Conservation (phyloP, 345 rosid genomes). For the Boechera retrofracta region DNA sequence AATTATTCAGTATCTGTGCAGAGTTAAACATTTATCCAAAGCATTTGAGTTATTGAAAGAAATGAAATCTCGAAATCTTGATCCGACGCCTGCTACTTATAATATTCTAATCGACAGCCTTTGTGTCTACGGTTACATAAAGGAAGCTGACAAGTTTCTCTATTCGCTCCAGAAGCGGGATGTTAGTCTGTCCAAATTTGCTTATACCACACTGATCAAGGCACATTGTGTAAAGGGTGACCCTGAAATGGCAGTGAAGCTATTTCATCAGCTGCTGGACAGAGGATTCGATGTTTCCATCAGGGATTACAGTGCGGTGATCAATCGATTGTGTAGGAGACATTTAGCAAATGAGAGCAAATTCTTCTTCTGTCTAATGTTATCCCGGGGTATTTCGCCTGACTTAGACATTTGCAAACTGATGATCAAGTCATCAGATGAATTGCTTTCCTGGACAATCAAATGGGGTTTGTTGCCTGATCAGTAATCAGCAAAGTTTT, state of each 20-base stretch:
- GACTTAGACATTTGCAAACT: slow-evolving; percentile 62
- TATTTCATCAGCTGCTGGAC: slow-evolving; percentile 62
- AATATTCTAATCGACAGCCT: slow-evolving; percentile 69
- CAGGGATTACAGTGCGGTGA: slow-evolving; percentile 70
- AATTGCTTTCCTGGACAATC: slow-evolving; percentile 53
- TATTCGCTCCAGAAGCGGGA: slow-evolving; percentile 50
- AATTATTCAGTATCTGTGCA: slow-evolving; percentile 58
- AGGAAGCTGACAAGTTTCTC: slow-evolving; percentile 58
- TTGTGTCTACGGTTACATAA: slow-evolving; percentile 52
- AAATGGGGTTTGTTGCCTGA: slow-evolving; percentile 56
- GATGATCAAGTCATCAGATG: slow-evolving; percentile 55
- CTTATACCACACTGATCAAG: slow-evolving; percentile 70
- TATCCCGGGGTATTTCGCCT: slow-evolving; percentile 59
- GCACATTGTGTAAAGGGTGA: slow-evolving; percentile 81
- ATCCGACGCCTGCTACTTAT: slow-evolving; percentile 61
- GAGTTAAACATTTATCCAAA: slow-evolving; percentile 43
- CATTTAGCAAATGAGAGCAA: slow-evolving; percentile 50
- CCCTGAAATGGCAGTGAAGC: slow-evolving; percentile 46
- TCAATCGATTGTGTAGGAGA: slow-evolving; percentile 75
- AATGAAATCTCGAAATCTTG: slow-evolving; percentile 57
- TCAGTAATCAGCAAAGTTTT: slow-evolving; percentile 27
- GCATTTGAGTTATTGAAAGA: slow-evolving; percentile 54
- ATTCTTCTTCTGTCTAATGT: slow-evolving; percentile 60
- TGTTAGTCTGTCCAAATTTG: slow-evolving; percentile 53
- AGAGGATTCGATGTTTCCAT: slow-evolving; percentile 63